Evolutionary conservation across 345 rosid species (phyloP), one percentile per base, ranked within the genome.

Genomic region (Cardiospermum halicacabum): DNA sequence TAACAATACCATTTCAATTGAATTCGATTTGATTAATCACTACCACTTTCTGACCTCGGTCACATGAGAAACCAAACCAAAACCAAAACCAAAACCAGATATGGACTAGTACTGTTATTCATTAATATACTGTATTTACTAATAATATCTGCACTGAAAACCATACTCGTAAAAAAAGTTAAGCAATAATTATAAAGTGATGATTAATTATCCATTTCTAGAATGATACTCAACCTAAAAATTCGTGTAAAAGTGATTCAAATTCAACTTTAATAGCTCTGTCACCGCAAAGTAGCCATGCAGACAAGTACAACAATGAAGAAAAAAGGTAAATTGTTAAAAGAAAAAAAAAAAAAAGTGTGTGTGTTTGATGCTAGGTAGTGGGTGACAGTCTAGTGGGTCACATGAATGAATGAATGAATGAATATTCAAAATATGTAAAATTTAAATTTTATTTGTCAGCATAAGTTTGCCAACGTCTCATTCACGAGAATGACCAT

Each of bases 401-500:
- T 71, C 75, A 71, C 70, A 75, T 67, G 78, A 40, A 53, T 18
- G n/a, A n/a, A n/a, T n/a, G n/a, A n/a, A n/a, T n/a, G n/a, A n/a
- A n/a, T n/a, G n/a, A n/a, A n/a, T n/a, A n/a, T n/a, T n/a, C n/a
- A n/a, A n/a, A n/a, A n/a, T n/a, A n/a, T n/a, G n/a, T n/a, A n/a
- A n/a, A n/a, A n/a, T n/a, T n/a, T n/a, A n/a, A n/a, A n/a, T n/a
- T n/a, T 43, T 56, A 30, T 66, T 22, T 58, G 70, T 63, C 75
- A 73, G 70, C 68, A 39, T 47, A 58, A 59, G 45, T 24, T 69
- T 43, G 54, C 72, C 70, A 62, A 74, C 71, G 87, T 81, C 79
- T 65, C 78, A 75, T 68, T 83, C 88, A 76, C 77, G 81, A 83
- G 85, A 84, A 79, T 67, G 80, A 78, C 95, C 77, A 68, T 81